Conservation (phyloP, 169 alveolate genomes). For the Fabrea salina region DNA sequence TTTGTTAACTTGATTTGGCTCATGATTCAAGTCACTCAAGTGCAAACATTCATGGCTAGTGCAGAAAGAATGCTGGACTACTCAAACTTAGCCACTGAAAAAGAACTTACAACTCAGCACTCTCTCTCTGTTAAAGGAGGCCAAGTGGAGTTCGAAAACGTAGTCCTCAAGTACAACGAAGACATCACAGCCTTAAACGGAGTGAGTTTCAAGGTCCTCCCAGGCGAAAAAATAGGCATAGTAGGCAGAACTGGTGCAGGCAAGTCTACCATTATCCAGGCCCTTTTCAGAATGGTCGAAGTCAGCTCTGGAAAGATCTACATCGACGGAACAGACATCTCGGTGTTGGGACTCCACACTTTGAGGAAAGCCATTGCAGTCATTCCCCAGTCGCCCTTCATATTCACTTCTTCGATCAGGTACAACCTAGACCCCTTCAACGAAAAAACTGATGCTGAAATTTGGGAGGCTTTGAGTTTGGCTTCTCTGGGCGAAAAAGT, state of each 20-base stretch:
- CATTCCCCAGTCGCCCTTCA: conserved; percentile 75
- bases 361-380: conserved; percentile 63
- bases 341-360: conserved; percentile 44
- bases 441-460: conserved; percentile 64
- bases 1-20: neutral
- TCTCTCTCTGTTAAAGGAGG: no score
- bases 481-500: neutral
- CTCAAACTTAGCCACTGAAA: neutral
- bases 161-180: neutral
- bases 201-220: neutral
- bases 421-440: conserved; percentile 90
- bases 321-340: conserved; percentile 69
- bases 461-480: neutral
- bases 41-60: neutral
- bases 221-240: conserved; percentile 74
- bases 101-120: neutral
- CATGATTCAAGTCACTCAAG: neutral
- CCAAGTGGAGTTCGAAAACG: no score
- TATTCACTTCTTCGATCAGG: conserved; percentile 85
- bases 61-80: conserved; percentile 6
- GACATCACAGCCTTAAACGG: neutral
- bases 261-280: conserved; percentile 85
- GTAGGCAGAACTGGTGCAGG: conserved; percentile 97
- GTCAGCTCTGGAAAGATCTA: conserved; percentile 59
- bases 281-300: conserved; percentile 82